phyloP scores from a whole-genome alignment of 2,329 filamentous ascomycete genomes.

The Microcera coccophila region DNA sequence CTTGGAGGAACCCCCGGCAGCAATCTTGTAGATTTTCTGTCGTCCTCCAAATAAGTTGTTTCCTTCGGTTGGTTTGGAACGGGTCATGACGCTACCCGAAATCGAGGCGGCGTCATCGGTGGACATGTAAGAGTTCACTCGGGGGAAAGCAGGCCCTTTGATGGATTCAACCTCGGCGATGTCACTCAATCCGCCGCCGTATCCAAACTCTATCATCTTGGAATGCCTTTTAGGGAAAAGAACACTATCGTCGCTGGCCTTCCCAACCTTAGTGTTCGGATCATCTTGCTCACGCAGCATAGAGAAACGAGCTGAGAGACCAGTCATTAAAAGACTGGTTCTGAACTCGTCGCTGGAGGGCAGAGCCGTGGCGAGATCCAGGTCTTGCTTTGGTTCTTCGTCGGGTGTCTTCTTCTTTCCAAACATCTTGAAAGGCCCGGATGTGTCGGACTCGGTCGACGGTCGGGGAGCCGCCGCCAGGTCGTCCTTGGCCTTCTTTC shows the following conservation, averaged over 20 bases:
- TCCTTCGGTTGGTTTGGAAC: constrained; percentile 77
- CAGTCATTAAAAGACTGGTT: constrained; percentile 93
- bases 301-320: constrained; percentile 89
- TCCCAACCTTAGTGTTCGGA: constrained; percentile 81
- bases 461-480: constrained; percentile 39
- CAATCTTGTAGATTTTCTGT: constrained; percentile 91
- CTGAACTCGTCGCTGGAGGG: constrained; percentile 86
- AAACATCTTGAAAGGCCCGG: constrained; percentile 52
- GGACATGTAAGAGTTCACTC: constrained; percentile 61
- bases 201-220: constrained; percentile 68
- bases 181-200: constrained; percentile 61
- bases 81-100: constrained; percentile 72
- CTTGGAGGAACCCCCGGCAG: constrained; percentile 45
- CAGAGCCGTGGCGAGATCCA: constrained; percentile 71
- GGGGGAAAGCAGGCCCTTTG: constrained; percentile 55
- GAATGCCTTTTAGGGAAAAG: constrained; percentile 79
- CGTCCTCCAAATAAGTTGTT: constrained; percentile 92
- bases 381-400: constrained; percentile 57
- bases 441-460: constrained; percentile 53
- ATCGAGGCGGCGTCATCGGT: constrained; percentile 69
- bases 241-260: constrained; percentile 93
- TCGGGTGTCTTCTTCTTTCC: constrained; percentile 51
- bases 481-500: constrained; percentile 66
- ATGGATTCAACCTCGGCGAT: constrained; percentile 90
- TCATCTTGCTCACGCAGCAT: constrained; percentile 96